A percentile compares a stretch with the other conserved stretches of the same genome.
Evolutionary conservation across 176 grass and related monocot species (phyloP).

Genomic region (Dactylis glomerata): DNA sequence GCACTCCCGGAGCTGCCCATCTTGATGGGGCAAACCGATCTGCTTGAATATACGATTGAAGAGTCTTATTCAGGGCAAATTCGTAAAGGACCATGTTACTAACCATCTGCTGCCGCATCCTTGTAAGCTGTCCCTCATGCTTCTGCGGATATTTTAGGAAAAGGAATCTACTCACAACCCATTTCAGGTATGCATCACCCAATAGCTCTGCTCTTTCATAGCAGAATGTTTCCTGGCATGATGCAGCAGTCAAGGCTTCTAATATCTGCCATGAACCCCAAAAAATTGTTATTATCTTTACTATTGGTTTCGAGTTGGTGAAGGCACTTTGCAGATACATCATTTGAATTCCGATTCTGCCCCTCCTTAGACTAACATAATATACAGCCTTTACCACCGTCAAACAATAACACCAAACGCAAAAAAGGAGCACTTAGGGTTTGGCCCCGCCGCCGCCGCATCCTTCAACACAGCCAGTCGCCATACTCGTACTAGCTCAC

Average conservation of each 20-base stretch:
- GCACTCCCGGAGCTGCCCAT: conserved; percentile 95
- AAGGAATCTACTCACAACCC: conserved; percentile 98
- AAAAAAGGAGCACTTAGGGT: too few species aligned
- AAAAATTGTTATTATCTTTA: conserved; percentile 15
- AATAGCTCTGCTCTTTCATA: conserved; percentile 97
- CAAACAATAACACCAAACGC: too few species aligned
- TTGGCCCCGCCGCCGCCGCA: too few species aligned
- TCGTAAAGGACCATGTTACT: conserved; percentile 98
- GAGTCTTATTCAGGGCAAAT: conserved; percentile 76
- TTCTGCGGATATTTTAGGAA: conserved; percentile 99
- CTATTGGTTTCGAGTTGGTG: too few species aligned
- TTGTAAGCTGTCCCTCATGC: conserved; percentile 92
- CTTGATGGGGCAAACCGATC: conserved; percentile 97
- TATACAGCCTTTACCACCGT: too few species aligned
- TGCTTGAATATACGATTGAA: conserved; percentile 98
- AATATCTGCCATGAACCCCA: conserved; percentile 66
- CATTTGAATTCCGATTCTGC: too few species aligned
- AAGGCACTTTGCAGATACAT: too few species aligned
- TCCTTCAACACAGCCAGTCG: too few species aligned
- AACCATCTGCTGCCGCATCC: conserved; percentile 99
- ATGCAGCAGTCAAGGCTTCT: conserved; percentile 97
- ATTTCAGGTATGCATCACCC: conserved; percentile 98
- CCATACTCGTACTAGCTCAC: too few species aligned
- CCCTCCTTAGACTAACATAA: too few species aligned
- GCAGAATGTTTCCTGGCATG: conserved; percentile 98